Conservation (phyloP, 257 asterid genomes). For the Cynanchum wilfordii region DNA sequence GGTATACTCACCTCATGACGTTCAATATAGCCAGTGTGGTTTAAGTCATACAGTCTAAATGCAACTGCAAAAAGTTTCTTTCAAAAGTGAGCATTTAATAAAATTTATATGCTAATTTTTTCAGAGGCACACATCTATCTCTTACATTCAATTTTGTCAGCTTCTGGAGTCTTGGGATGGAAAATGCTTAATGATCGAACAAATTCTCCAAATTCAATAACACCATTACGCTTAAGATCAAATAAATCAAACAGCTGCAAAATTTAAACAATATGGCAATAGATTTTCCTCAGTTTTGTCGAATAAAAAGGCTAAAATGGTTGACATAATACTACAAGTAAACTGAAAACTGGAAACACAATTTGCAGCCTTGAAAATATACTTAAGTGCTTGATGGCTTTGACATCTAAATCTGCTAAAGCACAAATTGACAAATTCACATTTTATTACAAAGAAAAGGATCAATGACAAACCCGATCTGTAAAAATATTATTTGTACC, state of each 20-base stretch:
- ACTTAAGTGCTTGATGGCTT: not conserved
- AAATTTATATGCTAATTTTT: not conserved
- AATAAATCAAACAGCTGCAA: slow-evolving; percentile 73
- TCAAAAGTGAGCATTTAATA: not conserved
- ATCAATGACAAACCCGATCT: slow-evolving; percentile 50
- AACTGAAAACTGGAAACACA: not conserved
- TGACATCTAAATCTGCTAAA: not conserved
- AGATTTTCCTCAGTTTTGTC: slow-evolving; percentile 8
- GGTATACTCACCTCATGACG: slow-evolving; percentile 68
- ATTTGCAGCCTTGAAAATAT: not conserved
- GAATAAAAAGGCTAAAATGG: not conserved
- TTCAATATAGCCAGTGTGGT: slow-evolving; percentile 75
- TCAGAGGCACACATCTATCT: not conserved
- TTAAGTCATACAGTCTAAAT: slow-evolving; percentile 69
- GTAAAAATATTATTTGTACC: slow-evolving; percentile 56
- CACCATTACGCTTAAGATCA: slow-evolving; percentile 74
- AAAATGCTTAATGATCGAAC: slow-evolving; percentile 75
- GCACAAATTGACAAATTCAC: too few species aligned
- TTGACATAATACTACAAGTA: not conserved
- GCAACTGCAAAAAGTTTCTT: slow-evolving; percentile 53
- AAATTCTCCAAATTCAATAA: slow-evolving; percentile 88
- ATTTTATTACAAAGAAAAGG: not conserved
- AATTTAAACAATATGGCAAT: slow-evolving; percentile 10
- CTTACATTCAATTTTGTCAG: slow-evolving; percentile 71
- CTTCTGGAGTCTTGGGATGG: slow-evolving; percentile 69